Evolutionary conservation across 495 filamentous ascomycete species (phyloP).

Genomic region (Hyaloscypha hepaticicola): DNA sequence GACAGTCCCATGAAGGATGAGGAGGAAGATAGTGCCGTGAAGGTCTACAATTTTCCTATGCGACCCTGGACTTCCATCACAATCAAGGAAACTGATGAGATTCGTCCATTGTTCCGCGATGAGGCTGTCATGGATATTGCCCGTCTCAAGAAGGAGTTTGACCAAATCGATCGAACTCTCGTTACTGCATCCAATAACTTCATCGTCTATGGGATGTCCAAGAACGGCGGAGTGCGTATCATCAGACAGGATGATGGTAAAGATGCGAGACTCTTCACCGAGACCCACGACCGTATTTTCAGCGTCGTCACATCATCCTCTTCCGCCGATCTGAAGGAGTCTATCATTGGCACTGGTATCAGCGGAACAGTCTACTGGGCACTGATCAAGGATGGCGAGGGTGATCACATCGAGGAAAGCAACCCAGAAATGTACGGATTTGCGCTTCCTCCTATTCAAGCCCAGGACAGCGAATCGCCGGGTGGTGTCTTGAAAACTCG

Average conservation of each 20-base stretch:
- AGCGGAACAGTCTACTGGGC: constrained; percentile 95
- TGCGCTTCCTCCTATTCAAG: constrained; percentile 74
- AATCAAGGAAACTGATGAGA: constrained; percentile 43
- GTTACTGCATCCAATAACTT: constrained; percentile 86
- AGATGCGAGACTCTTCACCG: constrained; percentile 84
- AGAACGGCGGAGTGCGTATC: constrained; percentile 85
- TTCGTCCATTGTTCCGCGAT: constrained; percentile 43
- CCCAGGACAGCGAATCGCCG: constrained; percentile 73
- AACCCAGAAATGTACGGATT: constrained; percentile 74
- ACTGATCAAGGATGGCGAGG: constrained; percentile 64
- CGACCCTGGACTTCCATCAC: constrained; percentile 87
- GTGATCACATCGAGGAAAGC: constrained; percentile 65
- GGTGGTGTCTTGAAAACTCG: constrained; percentile 94
- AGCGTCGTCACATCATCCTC: constrained; percentile 80
- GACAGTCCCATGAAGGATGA: constrained; percentile 74
- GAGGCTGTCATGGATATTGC: constrained; percentile 85
- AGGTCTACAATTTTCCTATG: constrained; percentile 93
- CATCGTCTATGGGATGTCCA: constrained; percentile 90
- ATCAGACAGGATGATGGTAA: constrained; percentile 92
- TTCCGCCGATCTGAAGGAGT: constrained; percentile 57
- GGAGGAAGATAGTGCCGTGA: constrained; percentile 58
- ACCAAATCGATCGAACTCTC: constrained; percentile 91
- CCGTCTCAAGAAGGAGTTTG: constrained; percentile 92
- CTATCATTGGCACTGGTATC: constrained; percentile 86
- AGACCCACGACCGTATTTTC: constrained; percentile 86